Conservation (phyloP, 179 eudicot species). For the Pouteria campechiana region DNA sequence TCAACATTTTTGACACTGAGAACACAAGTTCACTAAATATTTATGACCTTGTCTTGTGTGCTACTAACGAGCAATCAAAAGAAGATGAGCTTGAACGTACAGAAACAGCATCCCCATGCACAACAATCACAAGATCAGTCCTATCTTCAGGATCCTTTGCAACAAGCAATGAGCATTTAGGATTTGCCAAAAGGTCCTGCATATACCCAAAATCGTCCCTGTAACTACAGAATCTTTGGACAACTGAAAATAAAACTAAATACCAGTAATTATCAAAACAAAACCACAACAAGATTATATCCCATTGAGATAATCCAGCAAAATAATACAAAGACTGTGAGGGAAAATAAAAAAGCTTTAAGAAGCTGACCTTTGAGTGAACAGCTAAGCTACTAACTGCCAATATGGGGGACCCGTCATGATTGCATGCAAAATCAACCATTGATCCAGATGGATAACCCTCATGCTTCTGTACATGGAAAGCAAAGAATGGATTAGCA, state of each 20-base stretch:
- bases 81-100: too few relatives aligned
- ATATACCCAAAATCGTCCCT: slow-evolving; percentile 1
- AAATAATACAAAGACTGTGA: too few relatives aligned
- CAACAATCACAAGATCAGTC: slow-evolving; percentile 72
- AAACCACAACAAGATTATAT: not conserved
- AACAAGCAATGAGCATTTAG: slow-evolving; percentile 79
- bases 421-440: slow-evolving; percentile 93
- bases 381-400: slow-evolving; percentile 90
- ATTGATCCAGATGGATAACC: slow-evolving; percentile 91
- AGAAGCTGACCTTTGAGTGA: slow-evolving; percentile 60
- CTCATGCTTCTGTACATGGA: slow-evolving; percentile 52
- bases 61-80: too few relatives aligned
- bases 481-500: not conserved
- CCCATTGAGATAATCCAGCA: not conserved
- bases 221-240: not conserved
- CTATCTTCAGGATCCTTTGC: slow-evolving; percentile 93
- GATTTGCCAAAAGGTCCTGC: slow-evolving; percentile 77
- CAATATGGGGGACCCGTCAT: slow-evolving; percentile 75
- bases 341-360: not conserved
- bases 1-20: too few relatives aligned
- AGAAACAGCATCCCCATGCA: slow-evolving; percentile 82
- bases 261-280: not conserved
- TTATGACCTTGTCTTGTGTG: too few relatives aligned
- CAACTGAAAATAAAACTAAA: not conserved
- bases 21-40: too few relatives aligned